These are phyloP conservation scores for Lactarius trivialis DNA, from an alignment of 768 basidiomycete species.

Conservation along the genomic window DNA sequence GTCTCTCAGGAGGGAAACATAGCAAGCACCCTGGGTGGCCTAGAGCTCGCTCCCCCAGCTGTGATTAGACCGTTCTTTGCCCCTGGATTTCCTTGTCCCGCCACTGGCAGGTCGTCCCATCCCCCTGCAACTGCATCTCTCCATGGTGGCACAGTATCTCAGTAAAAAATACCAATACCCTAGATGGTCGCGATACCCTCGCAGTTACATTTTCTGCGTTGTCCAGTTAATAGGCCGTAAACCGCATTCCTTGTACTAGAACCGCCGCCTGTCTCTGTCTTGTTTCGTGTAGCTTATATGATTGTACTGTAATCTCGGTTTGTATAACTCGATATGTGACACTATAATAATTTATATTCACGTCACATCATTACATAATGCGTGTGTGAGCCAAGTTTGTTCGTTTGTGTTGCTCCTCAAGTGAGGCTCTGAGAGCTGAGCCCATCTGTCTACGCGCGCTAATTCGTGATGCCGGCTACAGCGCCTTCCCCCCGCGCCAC, in stretches of 20 bases:
- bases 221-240: neutral
- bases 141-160: slow-evolving; percentile 8
- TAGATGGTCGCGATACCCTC: slow-evolving; percentile 11
- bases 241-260: slow-evolving; percentile 2
- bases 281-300: slow-evolving; percentile 11
- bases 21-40: slow-evolving; percentile 6
- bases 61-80: slow-evolving; percentile 19
- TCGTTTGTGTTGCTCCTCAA: neutral
- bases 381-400: neutral
- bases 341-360: neutral
- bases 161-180: slow-evolving; percentile 1
- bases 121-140: neutral
- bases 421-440: neutral
- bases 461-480: slow-evolving; percentile 4
- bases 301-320: slow-evolving; percentile 19
- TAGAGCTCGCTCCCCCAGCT: slow-evolving; percentile 21
- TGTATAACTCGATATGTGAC: slow-evolving; percentile 9
- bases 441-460: neutral
- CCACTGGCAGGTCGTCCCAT: slow-evolving; percentile 2
- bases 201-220: neutral
- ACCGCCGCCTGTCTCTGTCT: neutral
- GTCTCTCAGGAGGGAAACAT: slow-evolving; percentile 13
- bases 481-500: neutral
- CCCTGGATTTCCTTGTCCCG: slow-evolving; percentile 4
- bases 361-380: slow-evolving; percentile 4